These are phyloP conservation scores for Neoboletus magnificus DNA, from an alignment of 768 basidiomycete species.

Conservation along the genomic window DNA sequence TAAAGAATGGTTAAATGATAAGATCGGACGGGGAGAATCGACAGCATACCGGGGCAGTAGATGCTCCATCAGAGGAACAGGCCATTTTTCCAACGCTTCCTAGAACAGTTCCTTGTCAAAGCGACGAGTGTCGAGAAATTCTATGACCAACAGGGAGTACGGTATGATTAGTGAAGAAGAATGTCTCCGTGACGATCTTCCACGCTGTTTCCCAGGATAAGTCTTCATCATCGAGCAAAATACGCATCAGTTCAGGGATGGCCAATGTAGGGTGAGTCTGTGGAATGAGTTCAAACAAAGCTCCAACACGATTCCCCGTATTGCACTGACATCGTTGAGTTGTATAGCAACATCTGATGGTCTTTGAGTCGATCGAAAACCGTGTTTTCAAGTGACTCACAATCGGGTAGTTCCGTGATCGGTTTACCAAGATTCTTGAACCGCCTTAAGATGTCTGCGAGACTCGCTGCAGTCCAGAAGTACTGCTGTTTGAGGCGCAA, in stretches of 20 bases:
- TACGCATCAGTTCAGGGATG: slow-evolving; percentile 92
- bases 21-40: slow-evolving; percentile 1
- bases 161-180: slow-evolving; percentile 96
- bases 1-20: slow-evolving; percentile 9
- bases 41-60: slow-evolving; percentile 68
- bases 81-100: slow-evolving; percentile 92
- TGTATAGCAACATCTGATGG: slow-evolving; percentile 80
- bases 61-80: slow-evolving; percentile 80
- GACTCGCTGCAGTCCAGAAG: slow-evolving; percentile 88
- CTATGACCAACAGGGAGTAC: slow-evolving; percentile 70
- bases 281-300: neutral
- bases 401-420: slow-evolving; percentile 78
- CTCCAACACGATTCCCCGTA: neutral
- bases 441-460: slow-evolving; percentile 86
- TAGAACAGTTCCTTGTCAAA: slow-evolving; percentile 22
- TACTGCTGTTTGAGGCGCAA: slow-evolving; percentile 95
- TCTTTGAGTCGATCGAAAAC: slow-evolving; percentile 3
- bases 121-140: neutral
- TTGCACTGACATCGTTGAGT: slow-evolving; percentile 73
- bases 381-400: slow-evolving; percentile 37
- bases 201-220: slow-evolving; percentile 81
- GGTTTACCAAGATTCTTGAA: slow-evolving; percentile 88
- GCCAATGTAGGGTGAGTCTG: slow-evolving; percentile 95
- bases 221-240: slow-evolving; percentile 90
- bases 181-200: slow-evolving; percentile 84